A percentile compares a stretch with the other conserved stretches of the same genome.
Evolutionary conservation across 2,329 filamentous ascomycete species (phyloP).

Genomic region (Penicillium glabrum): DNA sequence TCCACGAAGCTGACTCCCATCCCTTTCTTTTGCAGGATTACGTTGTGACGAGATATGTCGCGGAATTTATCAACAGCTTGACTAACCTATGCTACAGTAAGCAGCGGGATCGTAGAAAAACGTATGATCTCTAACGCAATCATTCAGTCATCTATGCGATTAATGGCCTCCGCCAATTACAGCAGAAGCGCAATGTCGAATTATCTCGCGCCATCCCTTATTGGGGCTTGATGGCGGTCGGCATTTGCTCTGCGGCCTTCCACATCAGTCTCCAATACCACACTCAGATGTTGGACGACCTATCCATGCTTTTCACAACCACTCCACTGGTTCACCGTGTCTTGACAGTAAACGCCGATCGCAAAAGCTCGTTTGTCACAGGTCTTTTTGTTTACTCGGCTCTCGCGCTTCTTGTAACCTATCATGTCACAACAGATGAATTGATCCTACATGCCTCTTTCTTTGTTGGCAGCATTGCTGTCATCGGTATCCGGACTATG

Average conservation of each 20-base stretch:
- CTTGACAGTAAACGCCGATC: slow-evolving; percentile 14
- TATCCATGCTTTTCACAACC: slow-evolving; percentile 24
- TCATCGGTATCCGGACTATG: slow-evolving; percentile 17
- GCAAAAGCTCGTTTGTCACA: slow-evolving; percentile 1
- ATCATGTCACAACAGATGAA: slow-evolving; percentile 20
- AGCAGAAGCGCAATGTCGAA: background rate
- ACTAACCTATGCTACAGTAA: slow-evolving; percentile 27
- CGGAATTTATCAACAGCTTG: slow-evolving; percentile 31
- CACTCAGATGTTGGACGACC: slow-evolving; percentile 18
- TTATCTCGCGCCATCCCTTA: slow-evolving; percentile 12
- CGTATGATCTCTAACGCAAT: background rate
- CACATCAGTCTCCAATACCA: slow-evolving; percentile 12
- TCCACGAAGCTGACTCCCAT: background rate
- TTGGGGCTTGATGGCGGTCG: slow-evolving; percentile 16
- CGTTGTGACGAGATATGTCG: slow-evolving; percentile 23
- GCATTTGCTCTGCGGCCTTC: slow-evolving; percentile 5
- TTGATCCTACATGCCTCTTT: slow-evolving; percentile 14
- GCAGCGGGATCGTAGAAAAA: background rate
- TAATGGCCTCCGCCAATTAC: slow-evolving; percentile 13
- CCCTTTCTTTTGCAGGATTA: slow-evolving; percentile 19
- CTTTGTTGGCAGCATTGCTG: slow-evolving; percentile 12
- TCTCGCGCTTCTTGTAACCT: slow-evolving; percentile 5
- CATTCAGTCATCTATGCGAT: slow-evolving; percentile 22
- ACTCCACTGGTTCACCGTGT: slow-evolving; percentile 22
- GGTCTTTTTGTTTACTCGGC: slow-evolving; percentile 2